A percentile compares a stretch with the other conserved stretches of the same genome.
Evolutionary conservation across 805 yeast species (phyloP).

Genomic region (Nakazawaea peltata): DNA sequence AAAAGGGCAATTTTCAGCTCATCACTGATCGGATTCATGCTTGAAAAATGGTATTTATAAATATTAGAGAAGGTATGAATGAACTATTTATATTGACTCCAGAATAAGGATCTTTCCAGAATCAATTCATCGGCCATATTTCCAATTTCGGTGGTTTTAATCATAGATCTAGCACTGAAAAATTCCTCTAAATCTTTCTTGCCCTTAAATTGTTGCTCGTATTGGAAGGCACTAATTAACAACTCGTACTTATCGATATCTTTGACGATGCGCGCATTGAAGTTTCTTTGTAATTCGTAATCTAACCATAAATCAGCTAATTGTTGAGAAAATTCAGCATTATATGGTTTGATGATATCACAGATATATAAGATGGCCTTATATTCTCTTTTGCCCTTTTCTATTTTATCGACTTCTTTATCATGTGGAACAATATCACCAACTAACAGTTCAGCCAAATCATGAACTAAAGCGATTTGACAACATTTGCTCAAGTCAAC

Average conservation of each 20-base stretch:
- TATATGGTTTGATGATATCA: conserved; percentile 56
- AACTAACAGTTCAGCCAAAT: conserved; percentile 87
- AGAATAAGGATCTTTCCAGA: conserved; percentile 33
- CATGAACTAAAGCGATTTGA: conserved; percentile 85
- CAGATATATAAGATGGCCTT: conserved; percentile 63
- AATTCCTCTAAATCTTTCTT: conserved; percentile 61
- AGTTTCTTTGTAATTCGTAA: conserved; percentile 74
- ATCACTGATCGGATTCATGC: too few relatives aligned
- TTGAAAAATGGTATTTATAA: neutral
- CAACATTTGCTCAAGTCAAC: conserved; percentile 65
- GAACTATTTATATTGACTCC: conserved; percentile 19
- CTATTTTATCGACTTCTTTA: conserved; percentile 54
- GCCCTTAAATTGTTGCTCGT: conserved; percentile 60
- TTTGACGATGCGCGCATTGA: conserved; percentile 86
- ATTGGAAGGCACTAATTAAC: conserved; percentile 75
- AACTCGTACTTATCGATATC: conserved; percentile 91
- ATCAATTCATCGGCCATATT: conserved; percentile 58
- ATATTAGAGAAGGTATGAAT: neutral
- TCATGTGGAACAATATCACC: conserved; percentile 92
- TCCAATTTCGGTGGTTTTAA: conserved; percentile 66
- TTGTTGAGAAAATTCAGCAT: conserved; percentile 52
- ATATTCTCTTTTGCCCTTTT: conserved; percentile 77
- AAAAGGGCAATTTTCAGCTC: too few relatives aligned
- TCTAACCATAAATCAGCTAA: conserved; percentile 74
- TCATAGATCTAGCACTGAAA: conserved; percentile 47